These are phyloP conservation scores for Candida piceae DNA, from an alignment of 805 yeast species.

Conservation along the genomic window DNA sequence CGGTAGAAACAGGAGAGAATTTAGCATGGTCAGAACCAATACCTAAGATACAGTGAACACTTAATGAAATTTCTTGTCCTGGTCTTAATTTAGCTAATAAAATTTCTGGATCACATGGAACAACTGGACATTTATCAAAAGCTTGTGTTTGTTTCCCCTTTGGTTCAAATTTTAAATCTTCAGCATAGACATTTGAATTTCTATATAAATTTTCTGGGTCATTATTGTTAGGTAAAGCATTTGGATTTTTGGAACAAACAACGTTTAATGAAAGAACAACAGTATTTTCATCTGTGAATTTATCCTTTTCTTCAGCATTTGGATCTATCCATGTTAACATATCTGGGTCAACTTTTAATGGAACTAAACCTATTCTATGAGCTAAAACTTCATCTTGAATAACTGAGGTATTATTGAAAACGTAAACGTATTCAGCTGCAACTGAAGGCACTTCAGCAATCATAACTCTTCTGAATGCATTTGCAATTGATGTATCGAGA, in stretches of 20 bases:
- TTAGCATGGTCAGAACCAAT: conserved; percentile 95
- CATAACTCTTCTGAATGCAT: conserved; percentile 96
- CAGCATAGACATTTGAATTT: conserved; percentile 84
- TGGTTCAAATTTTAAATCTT: conserved; percentile 84
- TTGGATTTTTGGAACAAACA: conserved; percentile 78
- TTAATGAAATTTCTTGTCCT: conserved; percentile 89
- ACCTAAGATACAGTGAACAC: conserved; percentile 89
- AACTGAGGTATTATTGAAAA: conserved; percentile 92
- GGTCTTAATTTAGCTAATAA: conserved; percentile 90
- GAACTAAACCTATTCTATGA: conserved; percentile 89
- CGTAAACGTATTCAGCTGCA: conserved; percentile 87
- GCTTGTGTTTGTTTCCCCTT: conserved; percentile 79
- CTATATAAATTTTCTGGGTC: conserved; percentile 81
- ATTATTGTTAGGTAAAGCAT: conserved; percentile 70
- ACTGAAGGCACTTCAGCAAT: conserved; percentile 94
- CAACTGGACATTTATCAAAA: conserved; percentile 63
- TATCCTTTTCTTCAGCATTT: conserved; percentile 55
- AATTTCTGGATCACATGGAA: conserved; percentile 83
- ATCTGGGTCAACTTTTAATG: conserved; percentile 90
- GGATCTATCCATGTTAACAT: conserved; percentile 76
- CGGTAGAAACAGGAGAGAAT: conserved; percentile 95
- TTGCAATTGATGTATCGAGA: conserved; percentile 88
- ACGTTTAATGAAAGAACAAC: conserved; percentile 78
- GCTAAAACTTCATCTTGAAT: conserved; percentile 97
- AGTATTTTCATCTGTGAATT: conserved; percentile 84